Base-by-base conservation (phyloP, 2,329 filamentous ascomycete genomes). In the Monosporascus sp. region DNA sequence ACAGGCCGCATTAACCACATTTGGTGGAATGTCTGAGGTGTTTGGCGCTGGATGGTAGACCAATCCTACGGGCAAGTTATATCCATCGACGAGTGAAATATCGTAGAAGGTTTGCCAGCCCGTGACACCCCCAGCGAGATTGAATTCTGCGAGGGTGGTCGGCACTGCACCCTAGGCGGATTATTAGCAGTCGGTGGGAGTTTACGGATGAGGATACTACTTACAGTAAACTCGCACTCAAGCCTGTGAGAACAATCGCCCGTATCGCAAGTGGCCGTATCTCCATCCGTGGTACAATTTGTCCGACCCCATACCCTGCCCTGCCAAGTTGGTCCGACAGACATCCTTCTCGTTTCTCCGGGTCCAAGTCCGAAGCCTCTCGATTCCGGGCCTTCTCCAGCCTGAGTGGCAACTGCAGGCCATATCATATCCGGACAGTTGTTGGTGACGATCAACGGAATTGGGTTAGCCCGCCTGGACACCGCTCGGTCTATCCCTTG, bases 231-330 rank as follows among this genome's bases (percentile, higher is more conserved):
- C 61, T 80, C 74, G 72, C 88, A 95, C 63, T 87, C 75, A 54
- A 93, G 63, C 54, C 81, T 79, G 5, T 85, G 84, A 54, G 84
- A 83, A 67, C 90, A 94, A 68, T 94, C 89, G 7, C 89, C 89
- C 2, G 89, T 90, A 49, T 75, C 68, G 69, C 90, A 94, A 22
- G 87, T 84, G 49, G 77, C 83, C 1, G 85, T 87, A 47, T 83
- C 78, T 17, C 75, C 75, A 60, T 85, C 83, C 68, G 91, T 90
- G 39, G 81, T 88, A 72, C 90, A 95, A 65, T 94, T 94, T 18
- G 89, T 93, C 51, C 90, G 78, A 14, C 85, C 90, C 90, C 89
- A 94, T 27, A 94, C 76, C 51, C 90, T 82, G 9, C 90, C 90
- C 65, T 89, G 85, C 90, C 89, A 95, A 60, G 90, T 82, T 48